phyloP scores from a whole-genome alignment of 768 basidiomycete species.

The Tylopilus subfusipes region DNA sequence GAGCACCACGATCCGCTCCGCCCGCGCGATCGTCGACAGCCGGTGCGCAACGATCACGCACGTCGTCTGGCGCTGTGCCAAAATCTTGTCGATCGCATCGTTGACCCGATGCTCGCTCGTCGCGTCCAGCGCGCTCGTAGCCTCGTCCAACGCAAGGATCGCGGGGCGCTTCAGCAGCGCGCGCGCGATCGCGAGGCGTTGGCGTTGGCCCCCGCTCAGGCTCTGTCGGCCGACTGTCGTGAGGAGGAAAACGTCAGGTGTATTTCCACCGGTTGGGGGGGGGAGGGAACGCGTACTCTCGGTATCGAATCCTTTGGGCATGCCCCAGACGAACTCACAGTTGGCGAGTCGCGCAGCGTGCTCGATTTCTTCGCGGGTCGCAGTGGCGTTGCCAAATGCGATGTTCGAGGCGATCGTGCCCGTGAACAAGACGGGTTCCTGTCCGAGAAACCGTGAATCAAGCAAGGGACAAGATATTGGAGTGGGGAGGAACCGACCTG shows the following conservation, averaged over 20 bases:
- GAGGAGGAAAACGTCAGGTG: neutral
- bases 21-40: slow-evolving; percentile 84
- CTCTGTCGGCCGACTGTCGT: slow-evolving; percentile 27
- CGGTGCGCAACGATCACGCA: slow-evolving; percentile 89
- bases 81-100: slow-evolving; percentile 85
- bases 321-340: slow-evolving; percentile 93
- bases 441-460: neutral
- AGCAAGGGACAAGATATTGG: no score
- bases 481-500: slow-evolving; percentile 42
- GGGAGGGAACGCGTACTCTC: slow-evolving; percentile 45
- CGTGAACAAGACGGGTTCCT: slow-evolving; percentile 83
- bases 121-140: slow-evolving; percentile 85
- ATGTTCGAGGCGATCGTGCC: slow-evolving; percentile 96
- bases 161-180: slow-evolving; percentile 87
- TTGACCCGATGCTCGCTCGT: slow-evolving; percentile 82
- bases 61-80: slow-evolving; percentile 75
- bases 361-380: slow-evolving; percentile 81
- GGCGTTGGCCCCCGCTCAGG: slow-evolving; percentile 66
- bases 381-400: slow-evolving; percentile 75
- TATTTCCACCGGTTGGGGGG: neutral
- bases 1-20: slow-evolving; percentile 85
- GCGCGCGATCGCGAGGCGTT: slow-evolving; percentile 78
- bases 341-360: slow-evolving; percentile 87
- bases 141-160: slow-evolving; percentile 87
- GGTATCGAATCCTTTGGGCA: slow-evolving; percentile 94